Evolutionary conservation across 1,284 basidiomycete genomes (phyloP).

Genomic region (Ganoderma multipileum): DNA sequence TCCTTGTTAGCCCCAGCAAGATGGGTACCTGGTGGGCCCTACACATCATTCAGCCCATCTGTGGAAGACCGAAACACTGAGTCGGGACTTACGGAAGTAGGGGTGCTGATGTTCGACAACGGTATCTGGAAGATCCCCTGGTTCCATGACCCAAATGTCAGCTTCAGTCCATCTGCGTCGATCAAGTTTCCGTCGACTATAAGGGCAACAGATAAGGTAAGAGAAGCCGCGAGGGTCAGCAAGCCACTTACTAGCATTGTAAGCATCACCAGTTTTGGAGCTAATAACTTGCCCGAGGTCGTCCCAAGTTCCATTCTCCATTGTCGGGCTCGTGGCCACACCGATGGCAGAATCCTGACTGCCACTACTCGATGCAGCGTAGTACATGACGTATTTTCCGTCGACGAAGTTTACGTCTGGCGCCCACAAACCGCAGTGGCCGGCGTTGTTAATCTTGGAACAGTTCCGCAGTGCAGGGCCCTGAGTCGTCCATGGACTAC

Average conservation of each 20-base stretch:
- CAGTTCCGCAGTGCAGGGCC: conserved; percentile 18
- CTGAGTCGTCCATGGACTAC: conserved; percentile 22
- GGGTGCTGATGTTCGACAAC: neutral
- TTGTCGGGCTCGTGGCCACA: conserved; percentile 40
- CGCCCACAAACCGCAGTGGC: conserved; percentile 17
- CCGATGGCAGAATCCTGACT: conserved; percentile 42
- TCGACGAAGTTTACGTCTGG: conserved; percentile 25
- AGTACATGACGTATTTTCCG: conserved; percentile 38
- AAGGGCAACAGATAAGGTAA: neutral
- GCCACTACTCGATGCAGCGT: conserved; percentile 39
- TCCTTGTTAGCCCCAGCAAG: neutral
- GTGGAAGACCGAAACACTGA: neutral
- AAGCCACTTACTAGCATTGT: conserved; percentile 36
- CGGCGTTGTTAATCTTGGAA: conserved; percentile 14
- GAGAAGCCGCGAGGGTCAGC: neutral
- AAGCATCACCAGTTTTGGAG: conserved; percentile 35
- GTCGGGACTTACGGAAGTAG: neutral
- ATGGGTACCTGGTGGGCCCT: conserved; percentile 9
- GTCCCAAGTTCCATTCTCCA: conserved; percentile 43
- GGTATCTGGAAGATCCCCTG: conserved; percentile 15
- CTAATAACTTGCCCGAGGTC: conserved; percentile 41
- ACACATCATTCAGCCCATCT: conserved; percentile 6
- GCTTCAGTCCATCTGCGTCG: conserved; percentile 15
- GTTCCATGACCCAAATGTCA: conserved; percentile 17
- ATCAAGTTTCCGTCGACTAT: conserved; percentile 27